phyloP scores from a whole-genome alignment of 495 filamentous ascomycete species.

The Podospora bellae-mahoneyi region DNA sequence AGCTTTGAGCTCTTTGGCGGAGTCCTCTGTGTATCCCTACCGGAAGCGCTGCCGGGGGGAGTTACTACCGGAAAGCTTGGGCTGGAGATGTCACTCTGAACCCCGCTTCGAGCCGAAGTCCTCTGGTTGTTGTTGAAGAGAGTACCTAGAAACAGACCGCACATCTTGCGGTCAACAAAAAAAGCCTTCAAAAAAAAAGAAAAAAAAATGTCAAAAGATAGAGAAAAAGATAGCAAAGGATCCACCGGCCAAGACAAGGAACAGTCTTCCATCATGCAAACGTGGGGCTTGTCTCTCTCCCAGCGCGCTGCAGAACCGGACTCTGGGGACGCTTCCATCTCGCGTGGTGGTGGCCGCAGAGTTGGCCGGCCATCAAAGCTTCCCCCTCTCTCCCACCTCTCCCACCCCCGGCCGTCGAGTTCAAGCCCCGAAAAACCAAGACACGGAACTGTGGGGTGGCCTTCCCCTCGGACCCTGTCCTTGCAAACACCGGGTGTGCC shows the following conservation, averaged over 20 bases:
- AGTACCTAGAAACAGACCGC: background rate
- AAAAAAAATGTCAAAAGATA: background rate
- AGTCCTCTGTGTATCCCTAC: background rate
- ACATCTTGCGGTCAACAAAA: background rate
- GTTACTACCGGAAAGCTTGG: background rate
- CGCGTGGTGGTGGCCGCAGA: constrained; percentile 11
- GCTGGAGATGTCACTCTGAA: background rate
- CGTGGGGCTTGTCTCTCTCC: background rate
- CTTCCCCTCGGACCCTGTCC: constrained; percentile 8
- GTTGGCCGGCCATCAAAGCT: background rate
- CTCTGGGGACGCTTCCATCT: background rate
- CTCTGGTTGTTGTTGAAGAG: background rate
- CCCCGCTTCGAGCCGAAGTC: background rate
- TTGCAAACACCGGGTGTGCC: background rate
- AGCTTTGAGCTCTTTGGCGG: background rate
- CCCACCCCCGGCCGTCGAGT: constrained; percentile 7
- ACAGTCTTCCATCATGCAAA: background rate
- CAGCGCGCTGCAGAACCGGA: background rate
- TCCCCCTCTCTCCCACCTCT: too few relatives aligned
- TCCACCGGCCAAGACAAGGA: background rate
- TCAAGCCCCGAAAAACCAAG: constrained; percentile 14
- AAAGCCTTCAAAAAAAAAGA: background rate
- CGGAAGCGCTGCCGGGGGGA: background rate
- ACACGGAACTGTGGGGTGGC: constrained; percentile 18
- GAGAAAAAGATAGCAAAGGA: background rate